Conservation (phyloP, 179 eudicot genomes). For the Beta lomatogona region DNA sequence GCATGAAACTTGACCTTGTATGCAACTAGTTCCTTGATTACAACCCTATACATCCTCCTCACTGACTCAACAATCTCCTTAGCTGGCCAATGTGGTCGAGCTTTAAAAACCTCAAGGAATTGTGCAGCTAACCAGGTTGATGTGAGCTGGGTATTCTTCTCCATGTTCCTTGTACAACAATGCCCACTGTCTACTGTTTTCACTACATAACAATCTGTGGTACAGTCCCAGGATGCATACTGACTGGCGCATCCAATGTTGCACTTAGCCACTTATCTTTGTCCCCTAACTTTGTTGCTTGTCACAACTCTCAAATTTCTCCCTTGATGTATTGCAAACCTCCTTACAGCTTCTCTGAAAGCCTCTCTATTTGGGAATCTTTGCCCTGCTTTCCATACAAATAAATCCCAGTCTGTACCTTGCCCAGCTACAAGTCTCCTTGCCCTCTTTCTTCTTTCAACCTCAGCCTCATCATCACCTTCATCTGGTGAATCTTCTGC, state of each 20-base stretch:
- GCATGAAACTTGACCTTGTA: background rate
- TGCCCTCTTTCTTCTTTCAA: background rate
- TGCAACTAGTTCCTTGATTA: background rate
- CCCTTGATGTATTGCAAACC: background rate
- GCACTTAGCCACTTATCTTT: background rate
- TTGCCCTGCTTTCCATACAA: background rate
- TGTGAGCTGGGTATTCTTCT: background rate
- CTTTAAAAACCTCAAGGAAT: no score
- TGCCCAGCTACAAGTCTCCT: background rate
- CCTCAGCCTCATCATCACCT: background rate
- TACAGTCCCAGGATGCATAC: background rate
- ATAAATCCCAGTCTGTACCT: background rate
- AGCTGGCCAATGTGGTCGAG: background rate
- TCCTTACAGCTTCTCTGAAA: background rate
- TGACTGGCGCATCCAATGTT: background rate
- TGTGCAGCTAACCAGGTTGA: background rate
- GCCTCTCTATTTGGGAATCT: background rate
- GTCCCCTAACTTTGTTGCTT: background rate
- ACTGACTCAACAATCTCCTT: background rate
- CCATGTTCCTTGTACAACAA: background rate
- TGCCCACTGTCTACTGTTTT: background rate
- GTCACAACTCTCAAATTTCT: background rate
- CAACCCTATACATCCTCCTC: background rate
- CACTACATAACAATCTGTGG: background rate
- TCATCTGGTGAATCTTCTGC: background rate